Evolutionary conservation across 495 filamentous ascomycete species (phyloP), one percentile per base, ranked within the genome.

Genomic region (Podospora bellae-mahoneyi): DNA sequence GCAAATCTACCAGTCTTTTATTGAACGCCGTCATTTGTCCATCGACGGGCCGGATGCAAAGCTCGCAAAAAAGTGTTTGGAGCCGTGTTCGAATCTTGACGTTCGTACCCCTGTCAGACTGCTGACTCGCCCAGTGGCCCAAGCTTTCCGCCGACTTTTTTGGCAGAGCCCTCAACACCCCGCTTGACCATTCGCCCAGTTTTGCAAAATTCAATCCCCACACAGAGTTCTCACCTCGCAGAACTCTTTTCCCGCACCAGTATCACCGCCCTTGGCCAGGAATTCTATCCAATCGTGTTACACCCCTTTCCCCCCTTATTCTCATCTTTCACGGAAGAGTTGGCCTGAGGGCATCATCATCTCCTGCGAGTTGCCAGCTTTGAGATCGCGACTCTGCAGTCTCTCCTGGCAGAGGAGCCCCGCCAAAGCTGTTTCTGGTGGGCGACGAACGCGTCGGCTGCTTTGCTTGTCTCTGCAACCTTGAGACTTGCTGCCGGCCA

Each of bases 251-350:
- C 69, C 48, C 28, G 48, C 72, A 60, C 73, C 76, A 77, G 73
- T 77, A 77, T 77, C 76, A 62, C 69, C 69, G 13, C 23, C 58
- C 60, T 65, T 65, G 44, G 65, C 61, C 48, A 30, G 19, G 4
- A 32, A 67, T 62, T 69, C 65, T 64, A 72, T 66, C 75, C 76
- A 78, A 77, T 78, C 30, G 71, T 60, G 71, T 76, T 64, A 78
- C 73, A 75, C 68, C 72, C 61, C 59, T 64, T 68, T 70, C 65
- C 30, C 30, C 55, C 23, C 18, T 57, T 20, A 15, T 58, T 58
- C 23, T 20, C 55, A 48, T 23, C 15, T 10, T 6, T 58, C 18
- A n/a, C 3, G 6, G 16, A 20, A 48, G 39, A 48, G 39, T 58
- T 26, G 55, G 7, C 15, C 18, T 58, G n/a, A 58, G n/a, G 55